These are phyloP conservation scores for Zopfochytrium polystomum DNA, from an alignment of 371 early-diverging fungal species.

Conservation along the genomic window DNA sequence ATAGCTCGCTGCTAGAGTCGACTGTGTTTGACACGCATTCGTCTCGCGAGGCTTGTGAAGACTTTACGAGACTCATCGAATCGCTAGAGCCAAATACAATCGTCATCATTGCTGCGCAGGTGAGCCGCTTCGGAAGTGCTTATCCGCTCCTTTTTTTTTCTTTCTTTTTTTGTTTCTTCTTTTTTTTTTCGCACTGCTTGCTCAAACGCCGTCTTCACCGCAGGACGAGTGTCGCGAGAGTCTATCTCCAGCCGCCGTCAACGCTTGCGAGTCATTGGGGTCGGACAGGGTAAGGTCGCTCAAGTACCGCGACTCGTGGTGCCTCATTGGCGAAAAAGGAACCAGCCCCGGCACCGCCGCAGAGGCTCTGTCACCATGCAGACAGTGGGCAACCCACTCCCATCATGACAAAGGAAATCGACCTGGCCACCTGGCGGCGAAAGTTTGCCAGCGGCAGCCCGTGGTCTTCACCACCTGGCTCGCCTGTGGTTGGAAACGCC, in stretches of 20 bases:
- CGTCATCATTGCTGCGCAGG: slow-evolving; percentile 61
- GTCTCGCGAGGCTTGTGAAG: slow-evolving; percentile 62
- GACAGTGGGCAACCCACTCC: slow-evolving; percentile 26
- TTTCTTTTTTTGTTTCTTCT: background rate
- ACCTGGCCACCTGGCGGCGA: slow-evolving; percentile 30
- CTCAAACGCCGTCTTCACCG: background rate
- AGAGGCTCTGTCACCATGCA: slow-evolving; percentile 25
- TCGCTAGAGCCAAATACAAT: slow-evolving; percentile 61
- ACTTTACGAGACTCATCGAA: slow-evolving; percentile 65
- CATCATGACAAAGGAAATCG: slow-evolving; percentile 24
- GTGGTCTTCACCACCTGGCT: slow-evolving; percentile 10
- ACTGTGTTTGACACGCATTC: slow-evolving; percentile 75
- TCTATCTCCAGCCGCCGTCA: slow-evolving; percentile 55
- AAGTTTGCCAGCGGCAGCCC: slow-evolving; percentile 15
- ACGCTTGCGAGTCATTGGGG: slow-evolving; percentile 63
- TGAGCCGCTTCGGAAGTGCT: background rate
- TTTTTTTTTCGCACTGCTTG: background rate
- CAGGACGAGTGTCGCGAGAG: slow-evolving; percentile 70
- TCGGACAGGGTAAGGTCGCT: slow-evolving; percentile 54
- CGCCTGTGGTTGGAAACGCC: slow-evolving; percentile 9
- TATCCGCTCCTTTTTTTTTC: background rate
- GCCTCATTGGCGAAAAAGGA: slow-evolving; percentile 70
- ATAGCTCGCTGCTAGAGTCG: slow-evolving; percentile 65
- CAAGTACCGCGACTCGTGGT: slow-evolving; percentile 77
- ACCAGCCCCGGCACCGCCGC: slow-evolving; percentile 32